phyloP scores from a whole-genome alignment of 768 basidiomycete genomes.

The Chalciporus chontae region DNA sequence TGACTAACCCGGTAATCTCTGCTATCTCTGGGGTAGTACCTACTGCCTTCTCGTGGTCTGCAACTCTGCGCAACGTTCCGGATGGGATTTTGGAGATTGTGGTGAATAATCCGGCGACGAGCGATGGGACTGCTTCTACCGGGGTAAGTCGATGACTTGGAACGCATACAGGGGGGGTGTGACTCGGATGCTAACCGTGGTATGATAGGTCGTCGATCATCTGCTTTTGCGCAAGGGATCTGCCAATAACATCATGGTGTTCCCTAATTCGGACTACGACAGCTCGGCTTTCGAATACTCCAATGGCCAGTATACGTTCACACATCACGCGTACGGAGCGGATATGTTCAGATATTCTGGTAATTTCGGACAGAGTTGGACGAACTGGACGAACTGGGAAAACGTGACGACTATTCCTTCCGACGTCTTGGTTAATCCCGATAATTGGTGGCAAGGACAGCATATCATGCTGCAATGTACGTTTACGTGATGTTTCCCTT shows the following conservation, averaged over 20 bases:
- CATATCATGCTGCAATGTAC: constrained; percentile 89
- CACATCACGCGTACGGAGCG: constrained; percentile 81
- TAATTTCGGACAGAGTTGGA: constrained; percentile 85
- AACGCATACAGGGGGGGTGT: neutral
- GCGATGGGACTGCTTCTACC: constrained; percentile 42
- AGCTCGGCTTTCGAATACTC: constrained; percentile 51
- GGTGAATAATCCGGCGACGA: constrained; percentile 52
- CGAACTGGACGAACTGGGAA: constrained; percentile 78
- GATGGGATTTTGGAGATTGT: constrained; percentile 81
- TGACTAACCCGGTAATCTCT: constrained; percentile 47
- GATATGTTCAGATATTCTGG: constrained; percentile 84
- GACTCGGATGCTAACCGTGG: constrained; percentile 1
- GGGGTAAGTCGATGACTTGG: constrained; percentile 43
- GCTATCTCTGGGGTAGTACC: constrained; percentile 50
- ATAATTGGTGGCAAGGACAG: constrained; percentile 72
- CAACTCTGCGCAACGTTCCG: constrained; percentile 67
- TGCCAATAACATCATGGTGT: constrained; percentile 78
- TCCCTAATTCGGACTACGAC: constrained; percentile 79
- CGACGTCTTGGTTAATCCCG: constrained; percentile 44
- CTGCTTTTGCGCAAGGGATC: constrained; percentile 79
- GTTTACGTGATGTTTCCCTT: constrained; percentile 20
- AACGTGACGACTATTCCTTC: constrained; percentile 61
- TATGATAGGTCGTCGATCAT: constrained; percentile 60
- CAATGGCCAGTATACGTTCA: constrained; percentile 67
- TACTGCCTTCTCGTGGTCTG: constrained; percentile 72